Evolutionary conservation across 2,329 filamentous ascomycete genomes (phyloP), one percentile per base, ranked within the genome.

Genomic region (Xylaria sp.): DNA sequence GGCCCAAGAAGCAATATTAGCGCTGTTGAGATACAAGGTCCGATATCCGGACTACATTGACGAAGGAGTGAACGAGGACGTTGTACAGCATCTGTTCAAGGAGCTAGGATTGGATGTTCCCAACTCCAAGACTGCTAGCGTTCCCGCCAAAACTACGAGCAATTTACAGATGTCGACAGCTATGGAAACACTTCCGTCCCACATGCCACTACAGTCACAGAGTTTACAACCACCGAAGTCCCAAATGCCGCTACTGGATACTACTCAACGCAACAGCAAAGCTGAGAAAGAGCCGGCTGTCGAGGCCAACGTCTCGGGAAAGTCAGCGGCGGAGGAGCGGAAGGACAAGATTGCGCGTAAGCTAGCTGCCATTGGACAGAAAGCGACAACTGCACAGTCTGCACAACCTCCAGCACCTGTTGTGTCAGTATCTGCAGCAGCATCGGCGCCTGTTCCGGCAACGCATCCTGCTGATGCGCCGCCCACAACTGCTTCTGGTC

Each of bases 21-120:
- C 83, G 44, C 76, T 92, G 2, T 81, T 78, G 75, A 78, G 80
- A 1, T 72, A 90, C 60, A 88, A 90, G 53, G 84, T 95, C 59
- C 84, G 84, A 18, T 96, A 87, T 69, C 80, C 88, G 57, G 82
- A 90, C 61, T 87, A 93, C 59, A 77, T 92, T 10, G 79, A 85
- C 9, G 89, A 93, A 71, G 89, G 90, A 0, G 80, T 93, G 48
- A 83, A 92, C 65, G 78, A 82, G 42, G 73, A 73, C 1, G 70
- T 91, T 9, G 75, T 96, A 42, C 81, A 80, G 58, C 72, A 76
- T 35, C 78, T 94, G 1, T 94, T 92, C 67, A 76, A 80, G 30
- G 86, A 91, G 18, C 75, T 94, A 2, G 85, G 86, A 2, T 78
- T 92, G 3, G 78, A 81, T 37, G 76, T 78, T 65, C 70, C 59